Evolutionary conservation across 176 grass and related monocot species (phyloP).

Genomic region (Lolium perenne): DNA sequence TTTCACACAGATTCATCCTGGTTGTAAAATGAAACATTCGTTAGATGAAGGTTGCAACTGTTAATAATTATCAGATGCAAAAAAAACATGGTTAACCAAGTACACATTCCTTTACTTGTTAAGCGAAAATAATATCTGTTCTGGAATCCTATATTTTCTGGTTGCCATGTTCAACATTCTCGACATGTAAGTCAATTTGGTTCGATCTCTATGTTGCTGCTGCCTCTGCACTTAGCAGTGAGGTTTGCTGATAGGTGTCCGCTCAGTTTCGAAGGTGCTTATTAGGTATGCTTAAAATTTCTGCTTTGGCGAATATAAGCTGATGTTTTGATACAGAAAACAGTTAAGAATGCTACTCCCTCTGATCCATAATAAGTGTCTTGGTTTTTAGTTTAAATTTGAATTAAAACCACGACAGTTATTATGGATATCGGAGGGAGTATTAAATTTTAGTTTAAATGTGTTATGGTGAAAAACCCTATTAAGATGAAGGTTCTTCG

Average conservation of each 20-base stretch:
- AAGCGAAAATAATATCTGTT: conserved; percentile 9
- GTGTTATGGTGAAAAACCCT: not conserved
- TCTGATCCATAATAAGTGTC: no score
- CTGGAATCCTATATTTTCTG: conserved; percentile 15
- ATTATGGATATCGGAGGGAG: no score
- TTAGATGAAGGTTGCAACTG: conserved; percentile 19
- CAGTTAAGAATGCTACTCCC: not conserved
- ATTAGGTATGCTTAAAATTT: not conserved
- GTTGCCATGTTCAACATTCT: not conserved
- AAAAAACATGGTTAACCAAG: not conserved
- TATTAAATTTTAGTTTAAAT: not conserved
- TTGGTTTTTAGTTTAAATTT: no score
- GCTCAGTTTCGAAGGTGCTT: conserved; percentile 5
- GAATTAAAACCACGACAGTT: no score
- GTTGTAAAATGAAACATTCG: conserved; percentile 14
- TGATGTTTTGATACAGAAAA: not conserved
- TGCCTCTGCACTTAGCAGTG: conserved; percentile 23
- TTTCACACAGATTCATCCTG: not conserved
- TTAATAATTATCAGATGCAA: conserved; percentile 11
- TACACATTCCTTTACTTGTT: conserved; percentile 23
- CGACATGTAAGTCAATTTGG: not conserved
- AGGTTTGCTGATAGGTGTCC: conserved; percentile 19
- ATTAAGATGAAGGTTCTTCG: not conserved
- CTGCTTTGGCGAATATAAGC: not conserved
- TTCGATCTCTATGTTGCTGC: not conserved